phyloP scores from a whole-genome alignment of 331 rosid species.

The Malus hybrid region DNA sequence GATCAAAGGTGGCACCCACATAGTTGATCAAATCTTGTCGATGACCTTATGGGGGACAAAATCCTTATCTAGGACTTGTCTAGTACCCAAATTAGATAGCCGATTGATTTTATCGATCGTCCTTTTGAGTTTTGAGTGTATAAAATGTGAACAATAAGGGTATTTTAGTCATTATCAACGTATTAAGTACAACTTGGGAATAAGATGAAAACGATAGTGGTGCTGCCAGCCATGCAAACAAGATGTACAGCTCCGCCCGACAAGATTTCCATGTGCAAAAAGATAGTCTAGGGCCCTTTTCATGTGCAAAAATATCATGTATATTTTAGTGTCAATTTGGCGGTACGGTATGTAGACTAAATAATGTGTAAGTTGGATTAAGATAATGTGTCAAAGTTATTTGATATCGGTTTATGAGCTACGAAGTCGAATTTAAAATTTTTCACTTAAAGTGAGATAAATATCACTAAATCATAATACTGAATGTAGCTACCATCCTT shows the following conservation, averaged over 20 bases:
- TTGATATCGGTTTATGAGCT: too few species aligned
- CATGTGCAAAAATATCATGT: too few species aligned
- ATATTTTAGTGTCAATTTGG: too few species aligned
- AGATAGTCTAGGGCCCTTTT: not conserved
- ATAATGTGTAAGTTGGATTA: too few species aligned
- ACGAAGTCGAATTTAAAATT: too few species aligned
- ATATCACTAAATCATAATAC: too few species aligned
- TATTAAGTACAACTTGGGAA: not conserved
- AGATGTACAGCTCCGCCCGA: conserved; percentile 5
- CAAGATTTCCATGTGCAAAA: conserved; percentile 18
- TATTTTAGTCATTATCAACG: not conserved
- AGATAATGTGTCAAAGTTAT: too few species aligned
- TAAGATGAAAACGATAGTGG: not conserved
- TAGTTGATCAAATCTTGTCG: not conserved
- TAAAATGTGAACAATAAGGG: not conserved
- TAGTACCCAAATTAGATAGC: not conserved
- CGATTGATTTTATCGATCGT: too few species aligned
- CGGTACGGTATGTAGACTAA: too few species aligned
- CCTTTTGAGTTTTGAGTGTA: not conserved
- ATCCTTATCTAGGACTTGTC: not conserved
- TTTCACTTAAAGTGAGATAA: too few species aligned
- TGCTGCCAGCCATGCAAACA: not conserved
- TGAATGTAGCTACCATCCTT: too few species aligned
- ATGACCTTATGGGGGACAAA: not conserved
- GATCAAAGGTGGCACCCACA: not conserved